phyloP scores from a whole-genome alignment of 106 monocot species.

The Dioscorea alata region DNA sequence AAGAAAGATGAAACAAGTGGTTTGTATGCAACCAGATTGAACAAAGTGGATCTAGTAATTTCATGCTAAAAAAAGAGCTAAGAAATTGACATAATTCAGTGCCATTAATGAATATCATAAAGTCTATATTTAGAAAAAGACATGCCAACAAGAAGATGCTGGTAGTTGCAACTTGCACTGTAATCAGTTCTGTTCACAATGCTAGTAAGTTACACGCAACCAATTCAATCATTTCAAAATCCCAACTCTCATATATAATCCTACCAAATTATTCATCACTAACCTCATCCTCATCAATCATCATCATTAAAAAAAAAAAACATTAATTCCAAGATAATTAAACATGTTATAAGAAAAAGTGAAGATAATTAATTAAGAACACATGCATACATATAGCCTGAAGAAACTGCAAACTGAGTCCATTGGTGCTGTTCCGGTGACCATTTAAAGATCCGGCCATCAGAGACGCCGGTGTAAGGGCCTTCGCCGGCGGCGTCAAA shows the following conservation, averaged over 20 bases:
- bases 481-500: constrained; percentile 17
- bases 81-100: no score
- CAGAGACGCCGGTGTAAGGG: constrained; percentile 32
- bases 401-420: constrained; percentile 8
- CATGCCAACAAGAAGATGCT: no score
- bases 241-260: no score
- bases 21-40: not conserved
- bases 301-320: not conserved
- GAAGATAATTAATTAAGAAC: no score
- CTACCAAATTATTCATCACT: not conserved
- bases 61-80: no score
- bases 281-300: not conserved
- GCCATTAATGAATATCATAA: no score
- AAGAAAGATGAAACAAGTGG: not conserved
- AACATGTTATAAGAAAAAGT: not conserved
- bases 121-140: no score
- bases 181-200: no score
- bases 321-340: not conserved
- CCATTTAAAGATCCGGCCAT: constrained; percentile 26
- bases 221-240: no score
- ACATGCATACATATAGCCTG: not conserved
- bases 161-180: no score
- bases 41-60: not conserved
- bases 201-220: no score
- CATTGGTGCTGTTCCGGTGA: not conserved